A percentile compares a stretch with the other conserved stretches of the same genome.
These are phyloP conservation scores for Populus simonii DNA, from an alignment of 345 rosid genomes.

Conservation along the genomic window DNA sequence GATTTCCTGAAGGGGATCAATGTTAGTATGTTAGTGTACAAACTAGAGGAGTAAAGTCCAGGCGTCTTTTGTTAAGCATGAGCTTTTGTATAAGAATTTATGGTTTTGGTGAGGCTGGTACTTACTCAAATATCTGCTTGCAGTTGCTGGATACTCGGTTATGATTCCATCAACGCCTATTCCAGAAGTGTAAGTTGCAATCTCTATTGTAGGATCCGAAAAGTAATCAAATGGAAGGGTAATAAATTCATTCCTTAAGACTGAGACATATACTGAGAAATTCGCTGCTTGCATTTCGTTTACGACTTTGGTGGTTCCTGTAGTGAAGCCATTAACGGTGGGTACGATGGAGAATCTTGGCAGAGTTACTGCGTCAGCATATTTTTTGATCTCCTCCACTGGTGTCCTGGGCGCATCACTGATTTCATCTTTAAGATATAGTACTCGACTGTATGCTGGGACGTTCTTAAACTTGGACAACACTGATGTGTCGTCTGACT, in stretches of 20 bases:
- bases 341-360: constrained; percentile 43
- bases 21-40: not conserved
- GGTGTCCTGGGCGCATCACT: constrained; percentile 50
- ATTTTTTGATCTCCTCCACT: constrained; percentile 61
- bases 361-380: constrained; percentile 58
- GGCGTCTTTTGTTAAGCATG: not conserved
- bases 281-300: constrained; percentile 57
- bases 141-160: constrained; percentile 80
- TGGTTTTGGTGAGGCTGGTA: not conserved
- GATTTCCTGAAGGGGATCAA: constrained; percentile 43
- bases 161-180: constrained; percentile 58
- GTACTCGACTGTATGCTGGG: constrained; percentile 52
- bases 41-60: not conserved
- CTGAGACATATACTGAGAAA: constrained; percentile 60
- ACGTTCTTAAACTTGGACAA: constrained; percentile 44
- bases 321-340: constrained; percentile 38
- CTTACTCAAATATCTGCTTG: constrained; percentile 68
- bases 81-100: not conserved
- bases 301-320: constrained; percentile 40
- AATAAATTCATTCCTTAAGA: constrained; percentile 61
- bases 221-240: constrained; percentile 62
- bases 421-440: constrained; percentile 42
- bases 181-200: constrained; percentile 57
- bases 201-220: constrained; percentile 63
- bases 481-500: constrained; percentile 77